These are phyloP conservation scores for Striga hermonthica DNA, from an alignment of 305 asterid genomes.

Conservation along the genomic window DNA sequence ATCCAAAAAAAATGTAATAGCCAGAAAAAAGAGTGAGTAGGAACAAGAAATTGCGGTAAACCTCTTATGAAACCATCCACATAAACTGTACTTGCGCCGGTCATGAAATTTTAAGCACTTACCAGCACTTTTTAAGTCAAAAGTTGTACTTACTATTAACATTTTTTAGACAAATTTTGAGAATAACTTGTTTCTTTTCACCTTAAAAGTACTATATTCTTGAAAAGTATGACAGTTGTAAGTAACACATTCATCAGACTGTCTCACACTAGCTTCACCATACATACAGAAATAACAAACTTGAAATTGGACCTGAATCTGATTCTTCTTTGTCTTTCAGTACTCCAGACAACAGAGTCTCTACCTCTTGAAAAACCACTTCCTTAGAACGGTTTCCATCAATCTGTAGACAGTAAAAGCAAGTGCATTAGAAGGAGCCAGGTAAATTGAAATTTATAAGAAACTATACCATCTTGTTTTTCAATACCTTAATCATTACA, in stretches of 20 bases:
- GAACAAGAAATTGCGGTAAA: too few species aligned
- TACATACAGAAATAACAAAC: slow-evolving; percentile 23
- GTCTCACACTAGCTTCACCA: neutral
- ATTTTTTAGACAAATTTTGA: too few species aligned
- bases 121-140: too few species aligned
- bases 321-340: slow-evolving; percentile 49
- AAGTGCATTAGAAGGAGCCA: slow-evolving; percentile 27
- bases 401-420: slow-evolving; percentile 45
- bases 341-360: slow-evolving; percentile 46
- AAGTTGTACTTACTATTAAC: too few species aligned
- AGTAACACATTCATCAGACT: too few species aligned
- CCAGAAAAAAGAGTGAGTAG: neutral
- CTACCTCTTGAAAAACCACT: slow-evolving; percentile 63
- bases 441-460: slow-evolving; percentile 19
- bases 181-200: too few species aligned
- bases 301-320: slow-evolving; percentile 40
- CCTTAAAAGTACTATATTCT: too few species aligned
- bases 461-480: slow-evolving; percentile 26
- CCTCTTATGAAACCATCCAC: too few species aligned
- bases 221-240: too few species aligned
- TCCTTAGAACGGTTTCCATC: slow-evolving; percentile 79
- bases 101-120: too few species aligned
- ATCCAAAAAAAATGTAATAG: slow-evolving; percentile 18
- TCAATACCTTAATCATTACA: slow-evolving; percentile 56
- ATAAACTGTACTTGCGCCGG: too few species aligned